Base-by-base conservation (phyloP, 768 basidiomycete species). In the Agaricus subrufescens region DNA sequence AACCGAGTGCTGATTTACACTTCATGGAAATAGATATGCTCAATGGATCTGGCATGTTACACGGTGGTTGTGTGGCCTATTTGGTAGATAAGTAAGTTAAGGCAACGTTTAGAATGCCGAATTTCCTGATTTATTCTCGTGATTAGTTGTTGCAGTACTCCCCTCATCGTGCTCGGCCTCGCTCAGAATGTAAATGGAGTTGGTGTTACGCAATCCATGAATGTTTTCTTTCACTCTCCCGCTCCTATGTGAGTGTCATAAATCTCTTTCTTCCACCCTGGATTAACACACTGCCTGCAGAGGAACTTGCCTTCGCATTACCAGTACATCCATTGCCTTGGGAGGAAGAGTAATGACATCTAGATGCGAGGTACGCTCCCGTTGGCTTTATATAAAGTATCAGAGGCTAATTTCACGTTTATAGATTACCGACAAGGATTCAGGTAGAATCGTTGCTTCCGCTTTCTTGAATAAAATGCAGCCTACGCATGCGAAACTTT, bases 401-500 rank as follows among this genome's bases (percentile, higher is more conserved):
- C 31, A 40, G 15, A 37, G 58, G 42, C 52, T 51, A 26, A 59
- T 54, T 27, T 37, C 37, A 30, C 53, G 51, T 31, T 39, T 43
- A 31, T 30, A 89, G 86, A 74, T 89, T 45, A 61, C 80, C 39
- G 82, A 87, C 66, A 85, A 82, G 60, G 68, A 73, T 49, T 75
- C 77, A 2, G 84, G 85, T 15, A 72, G 80, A 56, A 69, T 83
- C 40, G 71, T 88, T 49, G 86, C 86, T 7, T 87, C 86, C 1
- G 85, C 84, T 1, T 80, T 83, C 58, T 68, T 87, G 49, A 86
- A 79, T 72, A 87, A 88, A 69, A 89, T 87, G 86, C 85, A 89
- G 65, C 87, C 87, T 56, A 67, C 66, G 6, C 56, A 69, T 38
- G 68, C 81, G 25, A 83, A 81, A 61, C 69, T 84, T 56, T 84